Conservation (phyloP, 2,329 filamentous ascomycete genomes). For the Penicillium sp. region DNA sequence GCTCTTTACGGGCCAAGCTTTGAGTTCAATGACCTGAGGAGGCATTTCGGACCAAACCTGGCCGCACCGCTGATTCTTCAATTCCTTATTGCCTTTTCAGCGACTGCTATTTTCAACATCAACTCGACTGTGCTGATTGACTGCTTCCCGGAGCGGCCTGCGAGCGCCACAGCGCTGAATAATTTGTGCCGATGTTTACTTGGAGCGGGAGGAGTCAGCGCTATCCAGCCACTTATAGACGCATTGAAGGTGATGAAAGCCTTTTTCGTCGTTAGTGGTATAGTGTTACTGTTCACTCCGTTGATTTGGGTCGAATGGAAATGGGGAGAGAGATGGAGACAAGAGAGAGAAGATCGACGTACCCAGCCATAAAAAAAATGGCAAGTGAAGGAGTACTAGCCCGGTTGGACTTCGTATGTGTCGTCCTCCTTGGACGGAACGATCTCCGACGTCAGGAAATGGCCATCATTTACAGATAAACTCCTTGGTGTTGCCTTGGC, state of each 20-base stretch:
- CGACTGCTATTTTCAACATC: conserved; percentile 1
- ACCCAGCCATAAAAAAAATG: too few relatives aligned
- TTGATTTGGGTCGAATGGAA: conserved; percentile 3
- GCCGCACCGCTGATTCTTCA: conserved; percentile 1
- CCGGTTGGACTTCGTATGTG: too few relatives aligned
- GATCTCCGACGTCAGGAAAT: too few relatives aligned
- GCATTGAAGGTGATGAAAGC: neutral
- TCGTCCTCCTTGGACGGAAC: too few relatives aligned
- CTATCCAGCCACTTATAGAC: neutral
- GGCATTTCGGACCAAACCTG: neutral
- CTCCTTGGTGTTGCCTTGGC: too few relatives aligned
- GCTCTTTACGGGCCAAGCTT: neutral
- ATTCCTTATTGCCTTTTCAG: conserved; percentile 1
- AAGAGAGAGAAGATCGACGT: neutral
- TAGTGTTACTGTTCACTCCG: neutral
- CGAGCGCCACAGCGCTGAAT: neutral
- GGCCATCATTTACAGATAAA: too few relatives aligned
- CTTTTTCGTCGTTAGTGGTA: neutral
- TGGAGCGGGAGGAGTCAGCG: neutral
- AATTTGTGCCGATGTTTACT: neutral
- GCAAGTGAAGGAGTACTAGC: too few relatives aligned
- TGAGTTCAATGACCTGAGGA: neutral
- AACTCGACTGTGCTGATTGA: conserved; percentile 1
- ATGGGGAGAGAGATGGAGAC: conserved; percentile 1
- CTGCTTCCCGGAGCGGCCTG: conserved; percentile 1